phyloP scores from a whole-genome alignment of 2,329 filamentous ascomycete species.

The Pezicula radicicola region DNA sequence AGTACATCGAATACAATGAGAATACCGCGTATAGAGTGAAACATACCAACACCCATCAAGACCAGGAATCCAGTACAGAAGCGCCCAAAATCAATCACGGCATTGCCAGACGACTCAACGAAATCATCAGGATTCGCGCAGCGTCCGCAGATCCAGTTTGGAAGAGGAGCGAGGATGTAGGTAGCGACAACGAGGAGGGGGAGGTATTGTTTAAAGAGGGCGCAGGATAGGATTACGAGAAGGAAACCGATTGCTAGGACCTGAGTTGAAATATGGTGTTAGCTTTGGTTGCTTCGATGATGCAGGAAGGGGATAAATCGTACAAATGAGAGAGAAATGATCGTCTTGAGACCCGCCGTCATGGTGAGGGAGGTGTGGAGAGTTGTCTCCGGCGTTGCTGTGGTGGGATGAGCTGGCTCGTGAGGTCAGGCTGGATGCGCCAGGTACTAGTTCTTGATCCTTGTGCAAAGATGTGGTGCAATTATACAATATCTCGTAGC shows the following conservation, averaged over 20 bases:
- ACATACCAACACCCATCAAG: constrained; percentile 93
- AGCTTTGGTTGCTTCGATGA: neutral
- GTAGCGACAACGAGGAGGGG: constrained; percentile 94
- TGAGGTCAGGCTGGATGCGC: neutral
- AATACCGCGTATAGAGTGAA: neutral
- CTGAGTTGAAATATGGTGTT: constrained; percentile 35
- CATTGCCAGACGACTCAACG: constrained; percentile 74
- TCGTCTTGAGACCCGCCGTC: constrained; percentile 94
- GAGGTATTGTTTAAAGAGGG: constrained; percentile 91
- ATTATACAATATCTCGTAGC: too few relatives aligned
- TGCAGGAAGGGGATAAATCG: constrained; percentile 21
- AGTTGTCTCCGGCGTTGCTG: constrained; percentile 11
- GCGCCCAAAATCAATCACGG: constrained; percentile 86
- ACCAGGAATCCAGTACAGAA: constrained; percentile 96
- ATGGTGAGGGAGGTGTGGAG: constrained; percentile 29
- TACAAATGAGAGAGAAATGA: constrained; percentile 97
- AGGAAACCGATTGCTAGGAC: constrained; percentile 97
- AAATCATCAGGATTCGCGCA: constrained; percentile 95
- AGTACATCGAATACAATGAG: constrained; percentile 3
- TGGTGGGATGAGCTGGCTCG: neutral
- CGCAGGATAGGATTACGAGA: constrained; percentile 96
- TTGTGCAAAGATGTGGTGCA: too few relatives aligned
- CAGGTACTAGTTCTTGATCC: neutral
- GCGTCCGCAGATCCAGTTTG: constrained; percentile 92
- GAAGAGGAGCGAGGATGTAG: constrained; percentile 88